phyloP scores from a whole-genome alignment of 1,284 basidiomycete genomes.

The Sanghuangporus sanghuang region DNA sequence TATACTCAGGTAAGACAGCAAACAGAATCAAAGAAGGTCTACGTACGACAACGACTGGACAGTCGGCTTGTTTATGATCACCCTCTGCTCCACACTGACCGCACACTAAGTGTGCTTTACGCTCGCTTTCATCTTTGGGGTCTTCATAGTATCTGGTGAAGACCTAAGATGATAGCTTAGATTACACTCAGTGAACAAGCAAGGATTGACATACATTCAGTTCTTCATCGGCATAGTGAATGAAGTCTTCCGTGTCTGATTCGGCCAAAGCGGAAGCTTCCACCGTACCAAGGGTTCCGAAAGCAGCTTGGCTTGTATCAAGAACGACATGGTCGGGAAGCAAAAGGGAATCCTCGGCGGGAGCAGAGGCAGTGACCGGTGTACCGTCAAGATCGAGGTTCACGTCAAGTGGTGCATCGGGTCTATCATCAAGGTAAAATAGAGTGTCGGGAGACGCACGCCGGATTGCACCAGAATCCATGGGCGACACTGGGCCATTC shows the following conservation, averaged over 20 bases:
- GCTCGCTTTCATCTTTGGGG: slow-evolving; percentile 5
- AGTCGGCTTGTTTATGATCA: slow-evolving; percentile 15
- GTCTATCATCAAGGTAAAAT: slow-evolving; percentile 13
- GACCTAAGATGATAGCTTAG: neutral
- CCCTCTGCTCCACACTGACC: slow-evolving; percentile 17
- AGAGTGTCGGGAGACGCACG: neutral
- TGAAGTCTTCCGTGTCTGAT: slow-evolving; percentile 17
- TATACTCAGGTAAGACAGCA: neutral
- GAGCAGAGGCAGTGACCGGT: neutral
- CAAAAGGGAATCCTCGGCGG: neutral
- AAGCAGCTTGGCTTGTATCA: neutral
- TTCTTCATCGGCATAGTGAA: slow-evolving; percentile 14
- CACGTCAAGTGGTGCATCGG: neutral
- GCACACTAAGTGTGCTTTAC: slow-evolving; percentile 10
- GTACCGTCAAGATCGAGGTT: neutral
- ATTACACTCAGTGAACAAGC: neutral
- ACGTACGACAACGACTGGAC: slow-evolving; percentile 16
- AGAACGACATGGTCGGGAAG: slow-evolving; percentile 15
- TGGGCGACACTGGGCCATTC: no score
- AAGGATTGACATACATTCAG: neutral
- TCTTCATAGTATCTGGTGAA: slow-evolving; percentile 16
- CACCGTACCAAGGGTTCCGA: neutral
- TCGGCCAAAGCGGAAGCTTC: slow-evolving; percentile 1
- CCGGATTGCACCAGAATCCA: neutral
- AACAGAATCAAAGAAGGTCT: neutral